These are phyloP conservation scores for Candida tropicalis DNA, from an alignment of 1,139 yeast species.

Conservation along the genomic window DNA sequence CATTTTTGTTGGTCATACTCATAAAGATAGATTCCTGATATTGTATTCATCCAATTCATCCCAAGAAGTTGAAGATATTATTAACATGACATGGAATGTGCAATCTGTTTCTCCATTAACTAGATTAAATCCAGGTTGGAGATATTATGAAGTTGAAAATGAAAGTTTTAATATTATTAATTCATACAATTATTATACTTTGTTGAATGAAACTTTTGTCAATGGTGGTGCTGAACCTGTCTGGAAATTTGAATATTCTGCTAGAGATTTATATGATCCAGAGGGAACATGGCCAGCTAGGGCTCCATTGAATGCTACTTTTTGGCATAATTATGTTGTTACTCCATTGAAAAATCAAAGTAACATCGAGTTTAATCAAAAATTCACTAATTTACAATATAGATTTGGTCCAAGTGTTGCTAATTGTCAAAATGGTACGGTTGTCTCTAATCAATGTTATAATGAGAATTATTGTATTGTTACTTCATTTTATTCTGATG, in stretches of 20 bases:
- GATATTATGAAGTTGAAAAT: constrained; percentile 69
- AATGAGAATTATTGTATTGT: constrained; percentile 43
- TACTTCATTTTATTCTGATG: constrained; percentile 15
- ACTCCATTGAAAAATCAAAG: constrained; percentile 33
- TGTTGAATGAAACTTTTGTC: constrained; percentile 53
- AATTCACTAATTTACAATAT: constrained; percentile 48
- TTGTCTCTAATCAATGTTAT: constrained; percentile 12
- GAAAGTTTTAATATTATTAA: constrained; percentile 64
- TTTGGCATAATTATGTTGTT: constrained; percentile 52
- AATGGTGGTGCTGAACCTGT: constrained; percentile 52
- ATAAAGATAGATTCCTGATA: constrained; percentile 65
- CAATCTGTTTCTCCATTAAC: constrained; percentile 69
- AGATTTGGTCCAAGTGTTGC: constrained; percentile 57
- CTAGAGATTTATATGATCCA: constrained; percentile 53
- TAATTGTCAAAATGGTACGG: constrained; percentile 34
- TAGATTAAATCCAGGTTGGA: constrained; percentile 68
- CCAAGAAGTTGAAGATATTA: constrained; percentile 45
- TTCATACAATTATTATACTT: constrained; percentile 57
- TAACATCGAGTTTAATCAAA: constrained; percentile 45
- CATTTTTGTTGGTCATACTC: constrained; percentile 73
- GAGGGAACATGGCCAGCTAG: constrained; percentile 50
- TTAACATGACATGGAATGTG: constrained; percentile 64
- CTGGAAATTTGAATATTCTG: constrained; percentile 58
- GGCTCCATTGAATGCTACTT: constrained; percentile 60
- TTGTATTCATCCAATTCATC: constrained; percentile 47